phyloP scores from a whole-genome alignment of 306 rosid genomes.

The Cucurbita moschata region DNA sequence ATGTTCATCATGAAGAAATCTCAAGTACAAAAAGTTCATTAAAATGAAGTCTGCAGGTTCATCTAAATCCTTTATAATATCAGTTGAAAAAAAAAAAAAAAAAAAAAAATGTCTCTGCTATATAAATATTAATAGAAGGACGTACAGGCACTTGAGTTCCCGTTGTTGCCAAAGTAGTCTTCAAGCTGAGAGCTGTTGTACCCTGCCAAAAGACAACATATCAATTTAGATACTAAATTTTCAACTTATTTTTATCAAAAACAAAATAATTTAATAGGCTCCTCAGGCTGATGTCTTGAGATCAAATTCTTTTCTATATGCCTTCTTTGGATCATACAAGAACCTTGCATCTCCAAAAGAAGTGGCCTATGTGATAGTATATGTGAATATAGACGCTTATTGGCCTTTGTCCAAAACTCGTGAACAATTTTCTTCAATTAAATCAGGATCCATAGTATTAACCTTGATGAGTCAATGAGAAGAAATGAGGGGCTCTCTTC shows the following conservation, averaged over 20 bases:
- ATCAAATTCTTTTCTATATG: neutral
- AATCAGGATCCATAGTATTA: neutral
- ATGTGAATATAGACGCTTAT: neutral
- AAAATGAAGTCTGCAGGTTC: neutral
- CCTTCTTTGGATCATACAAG: neutral
- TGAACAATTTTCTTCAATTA: neutral
- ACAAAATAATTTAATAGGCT: neutral
- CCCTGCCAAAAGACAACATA: conserved; percentile 37
- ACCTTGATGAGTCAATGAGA: neutral
- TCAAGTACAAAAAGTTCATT: neutral
- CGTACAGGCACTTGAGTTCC: conserved; percentile 63
- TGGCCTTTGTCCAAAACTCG: neutral
- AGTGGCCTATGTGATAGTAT: neutral
- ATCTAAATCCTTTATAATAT: neutral
- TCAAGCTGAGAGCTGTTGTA: conserved; percentile 50
- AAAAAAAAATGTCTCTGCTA: neutral
- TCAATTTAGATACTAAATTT: neutral
- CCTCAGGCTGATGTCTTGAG: neutral
- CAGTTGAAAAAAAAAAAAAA: neutral
- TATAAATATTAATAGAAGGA: neutral
- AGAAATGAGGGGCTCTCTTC: neutral
- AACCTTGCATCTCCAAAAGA: neutral
- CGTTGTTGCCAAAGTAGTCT: conserved; percentile 37
- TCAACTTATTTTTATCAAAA: neutral
- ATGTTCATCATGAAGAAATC: neutral